Base-by-base conservation (phyloP, 2,329 filamentous ascomycete species). In the Colletotrichum musae region DNA sequence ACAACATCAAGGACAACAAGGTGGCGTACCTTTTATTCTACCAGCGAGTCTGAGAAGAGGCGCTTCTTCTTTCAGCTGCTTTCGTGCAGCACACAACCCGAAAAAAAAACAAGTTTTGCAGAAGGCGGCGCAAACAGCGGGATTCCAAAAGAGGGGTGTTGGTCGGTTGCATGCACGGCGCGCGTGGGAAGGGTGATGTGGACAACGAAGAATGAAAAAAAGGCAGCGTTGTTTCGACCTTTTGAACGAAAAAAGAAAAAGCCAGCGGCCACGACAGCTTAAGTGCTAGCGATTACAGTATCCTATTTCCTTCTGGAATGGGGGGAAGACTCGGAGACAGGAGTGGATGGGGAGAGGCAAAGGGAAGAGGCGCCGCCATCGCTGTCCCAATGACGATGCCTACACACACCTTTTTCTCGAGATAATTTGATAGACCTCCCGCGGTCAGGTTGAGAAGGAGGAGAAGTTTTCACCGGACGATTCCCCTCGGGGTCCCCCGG, bases 21-120 rank as follows among this genome's bases (percentile, higher is more conserved):
- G 95, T 98, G 68, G 96, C 96, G 4, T 99, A 99, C 82, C 89
- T 99, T 73, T 83, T 99, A 77, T 97, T 99, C 83, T 99, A 99
- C 80, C 92, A 98, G 83, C 90, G 90, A 75, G 88, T 96, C 70
- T 89, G 62, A 69, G 26, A 15, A 73, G 76, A 32, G 51, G n/a
- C 15, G 26, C 28, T 36, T 36, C 10, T 36, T 36, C 9, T 32
- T 36, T 36, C 32, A 6, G 32, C 32, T 36, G 32, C 10, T 10
- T 1, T 36, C 6, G 32, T 36, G 10, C 32, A 36, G 32, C 3
- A 36, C 3, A 36, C 32, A 36, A 7, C 32, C 32, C 32, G 9
- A 15, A 12, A 41, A n/a, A 45, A n/a, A 43, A 28, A 10, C 9
- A 54, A 57, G 26, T n/a, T 36, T 39, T 16, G 18, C 56, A 51